Evolutionary conservation across 176 grass and related monocot species (phyloP).

Genomic region (Cenchrus fungigraminus): DNA sequence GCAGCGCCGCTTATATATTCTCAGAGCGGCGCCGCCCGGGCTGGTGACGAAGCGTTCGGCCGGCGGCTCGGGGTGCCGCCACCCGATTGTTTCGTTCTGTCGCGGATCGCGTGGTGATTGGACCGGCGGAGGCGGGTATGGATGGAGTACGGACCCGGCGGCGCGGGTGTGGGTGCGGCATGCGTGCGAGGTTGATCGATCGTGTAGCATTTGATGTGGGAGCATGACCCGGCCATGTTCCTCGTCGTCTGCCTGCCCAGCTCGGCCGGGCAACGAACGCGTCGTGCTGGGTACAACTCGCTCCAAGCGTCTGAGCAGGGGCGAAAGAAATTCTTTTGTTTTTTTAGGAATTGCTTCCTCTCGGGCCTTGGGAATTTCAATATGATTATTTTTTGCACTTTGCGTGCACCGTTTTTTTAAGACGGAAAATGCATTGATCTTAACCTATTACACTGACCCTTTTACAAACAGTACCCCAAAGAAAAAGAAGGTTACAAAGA

Average conservation of each 20-base stretch:
- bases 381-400: background rate
- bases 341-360: too few species aligned
- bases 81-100: background rate
- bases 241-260: background rate
- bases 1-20: slow-evolving; percentile 24
- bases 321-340: background rate
- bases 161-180: background rate
- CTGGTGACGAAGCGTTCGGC: background rate
- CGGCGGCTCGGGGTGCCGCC: background rate
- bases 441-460: too few species aligned
- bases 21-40: background rate
- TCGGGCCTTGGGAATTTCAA: background rate
- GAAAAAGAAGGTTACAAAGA: too few species aligned
- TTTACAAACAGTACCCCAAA: too few species aligned
- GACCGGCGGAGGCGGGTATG: background rate
- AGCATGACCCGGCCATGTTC: slow-evolving; percentile 9
- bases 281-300: background rate
- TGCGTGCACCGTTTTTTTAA: background rate
- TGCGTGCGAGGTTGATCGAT: background rate
- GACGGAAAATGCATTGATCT: too few species aligned
- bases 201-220: background rate
- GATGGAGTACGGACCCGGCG: background rate
- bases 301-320: too few species aligned
- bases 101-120: background rate
- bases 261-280: background rate